phyloP scores from a whole-genome alignment of 192 early-diverging fungal species.

The Oehlia diaphana region DNA sequence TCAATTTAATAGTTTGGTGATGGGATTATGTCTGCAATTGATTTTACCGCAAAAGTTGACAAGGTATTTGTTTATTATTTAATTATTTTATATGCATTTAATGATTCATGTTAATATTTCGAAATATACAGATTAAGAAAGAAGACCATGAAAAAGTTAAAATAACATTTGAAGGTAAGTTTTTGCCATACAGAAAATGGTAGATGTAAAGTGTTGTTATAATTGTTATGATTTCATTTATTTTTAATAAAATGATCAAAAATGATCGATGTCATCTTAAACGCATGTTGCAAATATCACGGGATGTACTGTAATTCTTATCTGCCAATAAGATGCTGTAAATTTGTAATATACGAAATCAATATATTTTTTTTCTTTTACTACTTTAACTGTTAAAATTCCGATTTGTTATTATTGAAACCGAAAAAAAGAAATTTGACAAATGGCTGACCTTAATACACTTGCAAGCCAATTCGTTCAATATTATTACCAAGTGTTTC shows the following conservation, averaged over 20 bases:
- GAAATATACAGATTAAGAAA: slow-evolving; percentile 27
- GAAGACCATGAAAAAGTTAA: slow-evolving; percentile 41
- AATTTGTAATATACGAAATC: neutral
- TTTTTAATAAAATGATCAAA: too few species aligned
- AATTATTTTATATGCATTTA: neutral
- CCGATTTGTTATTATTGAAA: neutral
- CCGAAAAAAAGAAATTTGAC: neutral
- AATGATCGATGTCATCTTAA: too few species aligned
- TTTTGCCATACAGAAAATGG: slow-evolving; percentile 45
- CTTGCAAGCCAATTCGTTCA: slow-evolving; percentile 73
- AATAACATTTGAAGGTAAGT: slow-evolving; percentile 45
- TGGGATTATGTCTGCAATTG: slow-evolving; percentile 52
- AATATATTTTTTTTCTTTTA: neutral
- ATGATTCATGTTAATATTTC: neutral
- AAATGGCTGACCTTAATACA: neutral
- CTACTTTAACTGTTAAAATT: neutral
- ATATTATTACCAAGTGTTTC: slow-evolving; percentile 86
- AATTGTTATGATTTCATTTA: too few species aligned
- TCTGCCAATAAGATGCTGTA: neutral
- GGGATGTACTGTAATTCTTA: neutral
- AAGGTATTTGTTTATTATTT: slow-evolving; percentile 32
- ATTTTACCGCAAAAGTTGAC: slow-evolving; percentile 42
- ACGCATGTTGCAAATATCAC: too few species aligned
- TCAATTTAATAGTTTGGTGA: slow-evolving; percentile 44
- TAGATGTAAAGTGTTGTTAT: neutral